Evolutionary conservation across 2,329 filamentous ascomycete species (phyloP), one percentile per base, ranked within the genome.

Genomic region (Acephala macrosclerotiorum): DNA sequence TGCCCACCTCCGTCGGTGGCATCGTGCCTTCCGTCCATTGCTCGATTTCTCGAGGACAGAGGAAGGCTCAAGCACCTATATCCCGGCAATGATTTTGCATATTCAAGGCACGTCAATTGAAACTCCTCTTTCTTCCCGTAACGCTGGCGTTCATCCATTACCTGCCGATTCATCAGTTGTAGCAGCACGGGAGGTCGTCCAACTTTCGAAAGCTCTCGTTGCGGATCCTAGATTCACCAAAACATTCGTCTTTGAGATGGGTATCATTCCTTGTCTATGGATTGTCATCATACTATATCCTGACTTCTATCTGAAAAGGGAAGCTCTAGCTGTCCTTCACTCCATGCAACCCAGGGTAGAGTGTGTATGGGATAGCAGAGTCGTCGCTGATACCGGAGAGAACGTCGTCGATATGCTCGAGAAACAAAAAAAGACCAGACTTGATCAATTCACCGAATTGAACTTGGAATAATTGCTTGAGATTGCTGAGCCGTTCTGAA

Each of bases 281-380:
- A 42, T 58, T 20, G 35, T 58, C 12, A 20, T 35, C 26, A 36
- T 58, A 35, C 38, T 58, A 26, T 42, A 36, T 45, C 56, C 56
- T 16, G 56, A 58, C 16, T n/a, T 58, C 9, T 14, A 11, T 11
- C 38, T 58, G 56, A 58, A 58, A 36, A 42, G 38, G 25, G 29
- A 58, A 42, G 35, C 59, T 53, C 5, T 61, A 16, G 29, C 49
- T 35, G 22, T 51, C 26, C 35, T 61, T 4, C 51, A 47, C 14
- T 14, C 35, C 5, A 55, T 61, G 59, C 33, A 61, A 33, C 59
- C 59, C 5, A 20, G 47, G 25, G 47, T 61, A 12, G 59, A 61
- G 20, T 55, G 59, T 56, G 47, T 61, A 11, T 55, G 45, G 59
- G 59, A 55, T 29, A 61, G 59, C 26, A 40, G 33, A 29, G 20